Base-by-base conservation (phyloP, 2,329 filamentous ascomycete species). In the Exophiala calicioides region DNA sequence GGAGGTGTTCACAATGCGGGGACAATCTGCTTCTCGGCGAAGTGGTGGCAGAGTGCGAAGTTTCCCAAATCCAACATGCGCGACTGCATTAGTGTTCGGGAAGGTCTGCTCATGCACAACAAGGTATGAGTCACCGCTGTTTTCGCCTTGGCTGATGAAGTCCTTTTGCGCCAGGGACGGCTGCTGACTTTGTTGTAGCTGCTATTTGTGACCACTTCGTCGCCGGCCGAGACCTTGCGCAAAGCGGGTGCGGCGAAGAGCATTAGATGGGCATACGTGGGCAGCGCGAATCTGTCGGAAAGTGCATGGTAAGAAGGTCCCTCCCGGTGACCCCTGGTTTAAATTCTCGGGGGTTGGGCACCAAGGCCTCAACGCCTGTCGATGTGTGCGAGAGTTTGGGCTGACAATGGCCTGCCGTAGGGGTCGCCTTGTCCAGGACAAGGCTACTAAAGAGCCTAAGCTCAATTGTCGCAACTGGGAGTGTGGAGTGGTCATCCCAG, bases 401-500 rank as follows among this genome's bases (percentile, higher is more conserved):
- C 44, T 52, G 44, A 50, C 42, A 32, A 21, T 15, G 33, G 15
- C 6, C 10, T 38, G 23, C 29, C 16, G 19, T 53, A 88, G 86
- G 91, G 93, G 91, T 16, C 82, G 82, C 35, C 68, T 95, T 21
- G 80, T 84, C 43, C 82, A 83, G 60, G 85, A 94, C 59, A 81
- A 78, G 57, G 68, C 65, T 5, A 85, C 80, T 2, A 84, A 84
- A 52, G 68, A 79, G 52, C 79, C 82, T 9, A 95, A 89, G 65
- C 75, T 97, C 53, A 90, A 79, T 53, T 90, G 86, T 66, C 82
- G 87, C 44, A 98, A 97, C 65, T 97, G 91, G 90, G 93, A 97
- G 69, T 95, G 90, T 62, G 93, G 93, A 26, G 87, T 98, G 1
- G 59, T 97, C 18, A 65, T 96, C 30, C 82, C 84, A 7, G 72